Evolutionary conservation across 768 basidiomycete species (phyloP).

Genomic region (Tricholoma terreum): DNA sequence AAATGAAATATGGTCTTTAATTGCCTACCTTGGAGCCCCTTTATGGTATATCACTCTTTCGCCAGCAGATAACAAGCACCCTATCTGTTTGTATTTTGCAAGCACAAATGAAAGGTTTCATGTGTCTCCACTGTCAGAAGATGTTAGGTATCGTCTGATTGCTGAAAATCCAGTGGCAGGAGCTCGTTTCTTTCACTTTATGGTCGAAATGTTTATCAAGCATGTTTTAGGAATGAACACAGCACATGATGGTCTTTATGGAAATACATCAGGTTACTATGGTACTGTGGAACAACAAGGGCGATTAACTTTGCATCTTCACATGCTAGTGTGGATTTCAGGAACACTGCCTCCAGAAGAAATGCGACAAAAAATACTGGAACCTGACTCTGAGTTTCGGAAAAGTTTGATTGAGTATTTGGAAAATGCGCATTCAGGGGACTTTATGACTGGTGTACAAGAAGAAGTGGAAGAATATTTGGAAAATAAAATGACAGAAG

Average conservation of each 20-base stretch:
- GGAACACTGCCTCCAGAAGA: constrained; percentile 29
- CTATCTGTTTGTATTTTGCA: constrained; percentile 33
- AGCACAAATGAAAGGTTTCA: too few species aligned
- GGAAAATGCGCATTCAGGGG: constrained; percentile 3
- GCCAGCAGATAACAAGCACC: too few species aligned
- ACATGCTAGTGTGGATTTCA: constrained; percentile 31
- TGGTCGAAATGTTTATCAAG: too few species aligned
- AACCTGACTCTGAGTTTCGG: too few species aligned
- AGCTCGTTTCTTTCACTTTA: too few species aligned
- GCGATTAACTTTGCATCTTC: constrained; percentile 25
- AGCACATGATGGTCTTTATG: constrained; percentile 23
- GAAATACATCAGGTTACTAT: constrained; percentile 26
- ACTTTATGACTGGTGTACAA: constrained; percentile 3
- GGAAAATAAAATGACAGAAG: too few species aligned
- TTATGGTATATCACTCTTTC: constrained; percentile 34
- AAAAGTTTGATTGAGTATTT: too few species aligned
- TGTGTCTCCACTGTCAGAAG: too few species aligned
- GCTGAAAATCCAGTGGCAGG: not conserved
- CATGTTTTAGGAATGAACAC: constrained; percentile 22
- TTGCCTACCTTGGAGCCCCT: constrained; percentile 24
- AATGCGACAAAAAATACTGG: too few species aligned
- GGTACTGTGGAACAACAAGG: constrained; percentile 37
- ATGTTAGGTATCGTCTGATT: not conserved
- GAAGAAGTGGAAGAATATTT: constrained; percentile 29
- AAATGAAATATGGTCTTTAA: constrained; percentile 22